These are phyloP conservation scores for Sporobolus alterniflorus DNA, from an alignment of 202 grass and related monocot genomes.

Conservation along the genomic window DNA sequence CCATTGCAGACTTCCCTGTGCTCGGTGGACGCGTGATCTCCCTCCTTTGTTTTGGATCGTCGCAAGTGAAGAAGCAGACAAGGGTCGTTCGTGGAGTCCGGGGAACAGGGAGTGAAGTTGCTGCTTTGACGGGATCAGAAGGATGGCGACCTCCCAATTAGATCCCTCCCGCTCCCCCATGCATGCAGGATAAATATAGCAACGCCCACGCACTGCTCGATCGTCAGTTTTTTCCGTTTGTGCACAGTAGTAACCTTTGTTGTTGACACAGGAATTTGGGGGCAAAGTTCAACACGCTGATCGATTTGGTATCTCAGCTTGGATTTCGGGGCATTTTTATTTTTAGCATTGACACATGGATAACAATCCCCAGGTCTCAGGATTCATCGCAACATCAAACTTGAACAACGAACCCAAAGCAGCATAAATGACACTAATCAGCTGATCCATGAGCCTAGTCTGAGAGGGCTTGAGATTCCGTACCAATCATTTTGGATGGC, in stretches of 20 bases:
- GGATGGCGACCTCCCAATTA: neutral
- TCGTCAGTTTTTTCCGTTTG: no score
- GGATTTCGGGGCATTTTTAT: no score
- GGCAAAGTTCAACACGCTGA: neutral
- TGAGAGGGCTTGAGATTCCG: neutral
- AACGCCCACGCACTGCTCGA: neutral
- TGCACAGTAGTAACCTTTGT: no score
- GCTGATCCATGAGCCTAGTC: no score
- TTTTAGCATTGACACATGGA: no score
- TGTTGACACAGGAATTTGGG: no score
- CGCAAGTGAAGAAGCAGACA: neutral
- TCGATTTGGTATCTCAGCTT: neutral
- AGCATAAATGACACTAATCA: no score
- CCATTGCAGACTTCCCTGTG: neutral
- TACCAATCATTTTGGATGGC: slow-evolving; percentile 71
- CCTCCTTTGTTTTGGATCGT: neutral
- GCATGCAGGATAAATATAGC: neutral
- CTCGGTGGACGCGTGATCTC: neutral
- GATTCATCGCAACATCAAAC: neutral
- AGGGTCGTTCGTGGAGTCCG: slow-evolving; percentile 9
- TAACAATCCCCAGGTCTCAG: no score
- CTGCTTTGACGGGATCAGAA: slow-evolving; percentile 23
- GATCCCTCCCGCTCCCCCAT: neutral
- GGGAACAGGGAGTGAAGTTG: neutral
- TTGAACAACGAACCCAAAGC: no score